Evolutionary conservation across 225 moss, liverwort and hornwort genomes (phyloP).

Genomic region (Straminergon stramineum): DNA sequence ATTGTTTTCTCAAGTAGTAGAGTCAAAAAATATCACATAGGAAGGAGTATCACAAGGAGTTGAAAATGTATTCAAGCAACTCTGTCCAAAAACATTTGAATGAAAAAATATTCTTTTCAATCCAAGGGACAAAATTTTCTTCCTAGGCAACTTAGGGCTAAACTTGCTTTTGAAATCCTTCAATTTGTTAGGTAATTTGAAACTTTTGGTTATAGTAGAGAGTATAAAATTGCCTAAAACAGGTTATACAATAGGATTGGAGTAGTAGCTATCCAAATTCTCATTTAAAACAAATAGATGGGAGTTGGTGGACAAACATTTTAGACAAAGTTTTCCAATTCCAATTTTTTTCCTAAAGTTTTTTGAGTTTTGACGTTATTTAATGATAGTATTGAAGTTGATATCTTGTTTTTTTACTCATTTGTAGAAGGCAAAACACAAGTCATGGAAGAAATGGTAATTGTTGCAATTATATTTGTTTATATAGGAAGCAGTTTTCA

Average conservation of each 20-base stretch:
- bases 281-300: background rate
- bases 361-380: background rate
- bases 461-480: background rate
- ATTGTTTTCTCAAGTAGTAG: background rate
- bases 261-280: background rate
- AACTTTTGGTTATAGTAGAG: background rate
- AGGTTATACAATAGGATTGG: background rate
- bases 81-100: background rate
- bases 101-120: background rate
- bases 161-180: background rate
- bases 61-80: background rate
- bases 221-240: background rate
- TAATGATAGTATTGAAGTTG: background rate
- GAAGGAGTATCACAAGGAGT: rapidly evolving
- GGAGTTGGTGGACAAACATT: rapidly evolving
- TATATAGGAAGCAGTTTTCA: background rate
- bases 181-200: background rate
- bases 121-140: too few species aligned
- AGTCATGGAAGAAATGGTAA: background rate
- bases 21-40: background rate
- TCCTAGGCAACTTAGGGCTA: rapidly evolving
- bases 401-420: background rate
- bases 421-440: background rate
- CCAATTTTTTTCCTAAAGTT: background rate
- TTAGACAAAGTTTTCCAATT: background rate